These are phyloP conservation scores for Pholiota molesta DNA, from an alignment of 768 basidiomycete genomes.

Conservation along the genomic window DNA sequence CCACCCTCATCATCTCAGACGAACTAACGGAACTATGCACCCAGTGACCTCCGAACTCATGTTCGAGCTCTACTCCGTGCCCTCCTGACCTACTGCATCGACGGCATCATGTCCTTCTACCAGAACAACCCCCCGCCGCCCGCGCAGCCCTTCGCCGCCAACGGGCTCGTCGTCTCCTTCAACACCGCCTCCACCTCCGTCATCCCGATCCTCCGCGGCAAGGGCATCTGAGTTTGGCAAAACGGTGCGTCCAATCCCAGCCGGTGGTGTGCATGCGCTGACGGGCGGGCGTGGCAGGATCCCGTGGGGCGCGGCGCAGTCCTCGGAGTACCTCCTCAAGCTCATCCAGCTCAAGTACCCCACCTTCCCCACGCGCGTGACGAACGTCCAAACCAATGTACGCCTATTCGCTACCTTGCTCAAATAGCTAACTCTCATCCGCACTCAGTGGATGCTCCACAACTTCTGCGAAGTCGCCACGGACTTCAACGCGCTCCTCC, in stretches of 20 bases:
- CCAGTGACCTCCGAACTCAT: constrained; percentile 94
- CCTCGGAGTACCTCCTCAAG: constrained; percentile 90
- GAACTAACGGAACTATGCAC: neutral
- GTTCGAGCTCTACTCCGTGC: constrained; percentile 91
- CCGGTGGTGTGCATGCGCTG: neutral
- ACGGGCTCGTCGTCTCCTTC: constrained; percentile 89
- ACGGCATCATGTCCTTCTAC: constrained; percentile 92
- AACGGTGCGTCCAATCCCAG: constrained; percentile 55
- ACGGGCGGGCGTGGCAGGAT: constrained; percentile 53
- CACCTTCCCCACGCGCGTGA: constrained; percentile 85
- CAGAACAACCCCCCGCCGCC: constrained; percentile 60
- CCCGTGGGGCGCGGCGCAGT: constrained; percentile 91
- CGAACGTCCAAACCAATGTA: constrained; percentile 76
- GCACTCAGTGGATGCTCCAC: constrained; percentile 83
- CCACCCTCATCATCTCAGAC: constrained; percentile 5
- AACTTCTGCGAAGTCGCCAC: constrained; percentile 83
- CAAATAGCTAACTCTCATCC: constrained; percentile 1
- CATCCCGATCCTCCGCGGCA: constrained; percentile 84
- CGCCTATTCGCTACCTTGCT: too few species aligned
- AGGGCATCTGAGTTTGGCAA: constrained; percentile 84
- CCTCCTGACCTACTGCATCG: constrained; percentile 88
- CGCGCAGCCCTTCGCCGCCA: constrained; percentile 47
- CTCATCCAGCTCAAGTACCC: constrained; percentile 96
- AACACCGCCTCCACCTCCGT: constrained; percentile 91
- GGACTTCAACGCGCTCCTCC: constrained; percentile 75